Conservation (phyloP, 495 filamentous ascomycete species). For the Neurospora intermedia region DNA sequence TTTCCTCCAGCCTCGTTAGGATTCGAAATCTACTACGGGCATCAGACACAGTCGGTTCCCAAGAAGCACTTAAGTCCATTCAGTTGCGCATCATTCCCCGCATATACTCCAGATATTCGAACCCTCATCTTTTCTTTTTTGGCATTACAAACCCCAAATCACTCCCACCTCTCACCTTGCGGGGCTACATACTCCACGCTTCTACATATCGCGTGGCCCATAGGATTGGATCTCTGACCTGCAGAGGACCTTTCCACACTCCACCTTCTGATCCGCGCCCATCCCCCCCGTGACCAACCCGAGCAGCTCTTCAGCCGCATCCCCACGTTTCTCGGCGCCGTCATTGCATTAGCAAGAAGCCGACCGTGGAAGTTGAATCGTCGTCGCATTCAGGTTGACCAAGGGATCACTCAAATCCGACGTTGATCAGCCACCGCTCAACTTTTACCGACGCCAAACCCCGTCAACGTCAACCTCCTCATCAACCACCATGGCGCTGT, state of each 20-base stretch:
- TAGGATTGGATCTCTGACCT: conserved; percentile 8
- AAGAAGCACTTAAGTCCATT: not conserved
- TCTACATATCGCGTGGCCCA: not conserved
- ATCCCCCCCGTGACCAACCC: conserved; percentile 11
- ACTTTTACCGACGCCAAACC: conserved; percentile 1
- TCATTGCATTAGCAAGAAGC: conserved; percentile 2
- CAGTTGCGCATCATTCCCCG: not conserved
- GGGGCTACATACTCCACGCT: not conserved
- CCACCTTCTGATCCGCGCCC: conserved; percentile 3
- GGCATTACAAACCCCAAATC: conserved; percentile 1
- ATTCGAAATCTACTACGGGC: not conserved
- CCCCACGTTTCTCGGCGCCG: conserved; percentile 10
- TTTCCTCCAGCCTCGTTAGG: not conserved
- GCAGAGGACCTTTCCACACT: conserved; percentile 9
- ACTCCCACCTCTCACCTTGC: not conserved
- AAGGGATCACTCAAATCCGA: not conserved
- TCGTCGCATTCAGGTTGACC: not conserved
- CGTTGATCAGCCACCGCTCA: conserved; percentile 9
- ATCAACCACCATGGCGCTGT: conserved; percentile 60
- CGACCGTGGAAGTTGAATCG: not conserved
- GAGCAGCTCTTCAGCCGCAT: conserved; percentile 6
- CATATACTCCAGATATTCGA: not conserved
- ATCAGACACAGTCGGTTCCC: not conserved
- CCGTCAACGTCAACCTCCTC: not conserved
- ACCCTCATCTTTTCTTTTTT: conserved; percentile 2